These are phyloP conservation scores for Stemphylium beticola DNA, from an alignment of 2,329 filamentous ascomycete species.

Conservation along the genomic window DNA sequence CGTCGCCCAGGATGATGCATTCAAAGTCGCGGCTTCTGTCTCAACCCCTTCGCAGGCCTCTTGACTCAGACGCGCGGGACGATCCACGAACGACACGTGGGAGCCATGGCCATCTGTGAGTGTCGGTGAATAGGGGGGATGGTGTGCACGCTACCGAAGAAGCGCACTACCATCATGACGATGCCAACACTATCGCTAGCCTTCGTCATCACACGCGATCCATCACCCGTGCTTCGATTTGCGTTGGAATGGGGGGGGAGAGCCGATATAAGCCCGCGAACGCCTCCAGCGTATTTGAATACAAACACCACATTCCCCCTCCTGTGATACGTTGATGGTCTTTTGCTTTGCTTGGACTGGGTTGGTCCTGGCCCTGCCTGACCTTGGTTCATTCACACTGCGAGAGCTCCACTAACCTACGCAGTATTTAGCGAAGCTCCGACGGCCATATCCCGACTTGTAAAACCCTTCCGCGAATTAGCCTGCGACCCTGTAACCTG, in stretches of 20 bases:
- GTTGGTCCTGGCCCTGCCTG: background rate
- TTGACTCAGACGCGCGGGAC: constrained; percentile 15
- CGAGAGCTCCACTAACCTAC: constrained; percentile 8
- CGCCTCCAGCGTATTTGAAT: background rate
- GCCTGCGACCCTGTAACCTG: background rate
- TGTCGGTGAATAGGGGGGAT: constrained; percentile 16
- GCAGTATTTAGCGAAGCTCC: constrained; percentile 2
- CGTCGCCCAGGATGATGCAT: constrained; percentile 8
- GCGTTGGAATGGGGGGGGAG: too few relatives aligned
- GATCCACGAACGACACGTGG: constrained; percentile 25
- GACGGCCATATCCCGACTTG: constrained; percentile 2
- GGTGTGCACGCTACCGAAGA: background rate
- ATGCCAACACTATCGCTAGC: background rate
- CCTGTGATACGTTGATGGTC: background rate
- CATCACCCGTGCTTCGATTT: background rate
- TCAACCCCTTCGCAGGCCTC: background rate
- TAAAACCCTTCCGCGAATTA: background rate
- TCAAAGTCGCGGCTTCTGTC: background rate
- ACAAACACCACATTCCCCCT: background rate
- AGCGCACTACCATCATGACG: background rate
- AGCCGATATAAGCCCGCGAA: background rate
- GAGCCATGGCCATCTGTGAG: constrained; percentile 22
- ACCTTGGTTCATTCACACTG: background rate
- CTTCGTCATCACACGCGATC: background rate
- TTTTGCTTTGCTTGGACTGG: background rate